phyloP scores from a whole-genome alignment of 1,284 basidiomycete genomes.

The Cutaneotrichosporon sp. region DNA sequence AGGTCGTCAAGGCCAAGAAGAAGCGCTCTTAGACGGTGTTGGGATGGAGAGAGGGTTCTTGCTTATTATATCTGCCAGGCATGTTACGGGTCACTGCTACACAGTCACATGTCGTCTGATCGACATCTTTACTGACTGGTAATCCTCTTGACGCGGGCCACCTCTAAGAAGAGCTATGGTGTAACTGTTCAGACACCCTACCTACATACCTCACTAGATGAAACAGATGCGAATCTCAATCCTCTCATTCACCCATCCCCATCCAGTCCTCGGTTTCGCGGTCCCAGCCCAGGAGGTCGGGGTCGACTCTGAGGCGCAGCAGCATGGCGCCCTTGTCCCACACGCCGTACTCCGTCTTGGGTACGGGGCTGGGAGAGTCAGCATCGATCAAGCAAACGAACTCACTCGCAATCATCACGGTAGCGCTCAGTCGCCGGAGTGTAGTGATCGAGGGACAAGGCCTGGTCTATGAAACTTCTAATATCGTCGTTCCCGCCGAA shows the following conservation, averaged over 20 bases:
- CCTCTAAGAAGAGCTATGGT: no score
- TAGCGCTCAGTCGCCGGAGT: neutral
- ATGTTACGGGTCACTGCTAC: neutral
- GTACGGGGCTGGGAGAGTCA: neutral
- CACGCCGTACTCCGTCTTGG: slow-evolving; percentile 20
- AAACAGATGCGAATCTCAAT: no score
- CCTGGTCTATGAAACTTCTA: neutral
- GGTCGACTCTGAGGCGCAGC: slow-evolving; percentile 41
- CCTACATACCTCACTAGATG: no score
- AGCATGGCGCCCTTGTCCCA: slow-evolving; percentile 49
- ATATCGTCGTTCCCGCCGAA: slow-evolving; percentile 18
- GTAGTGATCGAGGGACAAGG: no score
- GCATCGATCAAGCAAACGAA: neutral
- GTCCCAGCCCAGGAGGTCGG: slow-evolving; percentile 46
- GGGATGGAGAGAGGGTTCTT: neutral
- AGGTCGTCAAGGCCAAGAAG: slow-evolving; percentile 91
- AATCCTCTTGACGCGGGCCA: no score
- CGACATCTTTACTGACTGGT: neutral
- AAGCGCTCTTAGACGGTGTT: slow-evolving; percentile 50
- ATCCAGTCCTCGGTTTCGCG: slow-evolving; percentile 44
- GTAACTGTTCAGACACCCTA: no score
- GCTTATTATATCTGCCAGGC: neutral
- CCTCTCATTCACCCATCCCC: slow-evolving; percentile 15
- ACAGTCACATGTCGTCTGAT: neutral
- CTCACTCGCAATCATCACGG: neutral